Conservation (phyloP, 208 protist species). For the Jaenimonas drosophilae region DNA sequence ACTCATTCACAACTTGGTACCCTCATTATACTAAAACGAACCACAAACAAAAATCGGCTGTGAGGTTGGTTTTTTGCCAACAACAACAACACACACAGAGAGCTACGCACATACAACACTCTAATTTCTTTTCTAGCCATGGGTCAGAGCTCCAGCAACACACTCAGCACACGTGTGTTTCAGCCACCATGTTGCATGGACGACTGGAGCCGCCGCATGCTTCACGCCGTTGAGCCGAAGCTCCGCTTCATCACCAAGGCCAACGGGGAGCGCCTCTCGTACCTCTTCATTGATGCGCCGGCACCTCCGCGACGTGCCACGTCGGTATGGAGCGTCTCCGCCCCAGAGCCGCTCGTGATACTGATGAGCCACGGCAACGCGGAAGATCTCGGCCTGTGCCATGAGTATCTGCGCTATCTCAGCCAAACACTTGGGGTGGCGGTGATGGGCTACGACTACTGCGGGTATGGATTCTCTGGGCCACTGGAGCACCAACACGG, state of each 20-base stretch:
- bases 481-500: neutral
- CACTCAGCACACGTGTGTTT: too few relatives aligned
- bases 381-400: conserved; percentile 41
- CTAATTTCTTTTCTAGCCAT: too few relatives aligned
- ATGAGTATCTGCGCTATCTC: conserved; percentile 17
- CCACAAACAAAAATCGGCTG: too few relatives aligned
- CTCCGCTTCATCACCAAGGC: conserved; percentile 4
- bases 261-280: conserved; percentile 13
- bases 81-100: too few relatives aligned
- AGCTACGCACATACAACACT: too few relatives aligned
- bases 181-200: conserved; percentile 22
- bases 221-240: too few relatives aligned
- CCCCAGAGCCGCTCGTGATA: conserved; percentile 16
- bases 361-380: conserved; percentile 74
- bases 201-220: too few relatives aligned
- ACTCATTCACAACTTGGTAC: too few relatives aligned
- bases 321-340: neutral
- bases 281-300: conserved; percentile 12
- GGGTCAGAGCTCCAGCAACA: too few relatives aligned
- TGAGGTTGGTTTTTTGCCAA: too few relatives aligned
- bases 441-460: conserved; percentile 71
- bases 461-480: conserved; percentile 67
- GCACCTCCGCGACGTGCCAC: conserved; percentile 2
- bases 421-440: conserved; percentile 10
- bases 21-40: too few relatives aligned